Evolutionary conservation across 306 rosid genomes (phyloP), one percentile per base, ranked within the genome.

Genomic region (Prunus salicina): DNA sequence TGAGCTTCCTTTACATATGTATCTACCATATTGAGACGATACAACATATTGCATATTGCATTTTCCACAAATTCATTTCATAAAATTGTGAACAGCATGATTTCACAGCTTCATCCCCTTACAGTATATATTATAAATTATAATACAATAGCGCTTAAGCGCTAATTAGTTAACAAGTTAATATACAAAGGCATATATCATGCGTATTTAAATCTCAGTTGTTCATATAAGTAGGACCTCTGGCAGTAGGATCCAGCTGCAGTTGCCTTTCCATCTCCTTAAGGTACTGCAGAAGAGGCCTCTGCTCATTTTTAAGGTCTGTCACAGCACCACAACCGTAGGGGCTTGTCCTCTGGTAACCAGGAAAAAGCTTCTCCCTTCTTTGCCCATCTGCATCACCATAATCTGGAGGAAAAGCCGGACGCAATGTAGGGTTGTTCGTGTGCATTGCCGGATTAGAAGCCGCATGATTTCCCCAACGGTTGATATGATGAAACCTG

Each of bases 21-120:
- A 32, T 92, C 97, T 84, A 85, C 72, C 90, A 89, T 80, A 47
- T 84, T 88, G 86, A 95, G 86, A 10, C 99, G 99, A 76, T 91
- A 95, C 41, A 34, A 34, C 41, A 34, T 34, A 34, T 34, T 34
- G 41, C 41, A 34, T 34, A 34, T 6, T 6, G 41, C 41, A 34
- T 34, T 34, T 34, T 34, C 41, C 41, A 34, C 8, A 6, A 34
- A 34, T 34, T 34, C 41, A 34, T 34, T 34, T 6, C 41, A 34
- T 6, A 34, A 34, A 34, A 34, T 34, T 34, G 41, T 34, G 41
- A 34, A 34, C 41, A 34, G 2, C 8, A 34, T 34, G 8, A 38
- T 38, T 6, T 38, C 43, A 38, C 43, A 6, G 6, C 43, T 38
- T 6, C 43, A 38, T 32, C 38, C 7, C 38, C 38, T 32, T 32